Base-by-base conservation (phyloP, 2,329 filamentous ascomycete species). In the Ophiobolus disseminans region DNA sequence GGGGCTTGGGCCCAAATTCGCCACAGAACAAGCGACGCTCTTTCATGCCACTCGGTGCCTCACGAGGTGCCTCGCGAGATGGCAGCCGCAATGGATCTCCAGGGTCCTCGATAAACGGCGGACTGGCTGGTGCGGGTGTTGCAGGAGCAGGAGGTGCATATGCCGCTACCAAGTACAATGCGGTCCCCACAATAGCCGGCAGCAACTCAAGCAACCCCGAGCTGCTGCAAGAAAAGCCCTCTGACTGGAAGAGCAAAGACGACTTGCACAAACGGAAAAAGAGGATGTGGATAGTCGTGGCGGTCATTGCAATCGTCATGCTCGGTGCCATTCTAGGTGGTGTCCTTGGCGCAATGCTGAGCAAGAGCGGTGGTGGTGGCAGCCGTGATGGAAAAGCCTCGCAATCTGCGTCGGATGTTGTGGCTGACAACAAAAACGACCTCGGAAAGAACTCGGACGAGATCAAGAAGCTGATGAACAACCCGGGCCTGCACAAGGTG, bases 401-500 rank as follows among this genome's bases (percentile, higher is more conserved):
- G 46, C 45, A 40, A 60, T 58, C 35, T 62, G 69, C 57, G 56
- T 62, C 45, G 62, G 73, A 40, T 1, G 85, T 88, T 0, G 71
- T 73, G 4, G 76, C 82, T n/a, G 89, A 93, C 66, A 73, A 78
- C 45, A 89, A 89, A 60, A 86, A 87, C 32, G 89, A 93, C 56
- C 82, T 96, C 5, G 76, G 80, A 72, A 86, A 86, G 70, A 77
- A 93, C 71, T 95, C 90, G 7, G 60, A 76, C 1, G 89, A 96
- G 74, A 95, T 97, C 75, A 82, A 95, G 76, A 79, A 80, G 3
- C 79, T 97, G 11, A 80, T 97, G 78, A 87, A 89, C 76, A 96
- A 96, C 73, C 69, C 80, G 0, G 76, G 91, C 55, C 80, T 97
- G 19, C 91, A 96, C 80, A 95, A 91, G 73, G 91, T 97, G 2